These are phyloP conservation scores for Helianthus tuberosus DNA, from an alignment of 129 eudicot species.

Conservation along the genomic window DNA sequence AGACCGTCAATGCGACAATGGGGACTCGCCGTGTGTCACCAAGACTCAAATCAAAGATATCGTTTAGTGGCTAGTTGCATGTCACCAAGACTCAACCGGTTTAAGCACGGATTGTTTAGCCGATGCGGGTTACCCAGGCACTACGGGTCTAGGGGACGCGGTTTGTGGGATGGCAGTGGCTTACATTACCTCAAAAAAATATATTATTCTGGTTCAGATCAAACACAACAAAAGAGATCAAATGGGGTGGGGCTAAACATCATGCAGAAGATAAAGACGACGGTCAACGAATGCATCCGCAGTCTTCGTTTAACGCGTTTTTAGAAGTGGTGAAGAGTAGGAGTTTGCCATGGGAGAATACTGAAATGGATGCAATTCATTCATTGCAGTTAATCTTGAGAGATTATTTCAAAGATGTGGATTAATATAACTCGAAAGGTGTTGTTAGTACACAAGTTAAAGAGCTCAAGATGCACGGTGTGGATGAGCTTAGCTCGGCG, in stretches of 20 bases:
- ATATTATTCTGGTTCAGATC: slow-evolving; percentile 91
- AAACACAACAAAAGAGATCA: slow-evolving; percentile 75
- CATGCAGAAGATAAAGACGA: slow-evolving; percentile 86
- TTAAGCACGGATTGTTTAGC: slow-evolving; percentile 89
- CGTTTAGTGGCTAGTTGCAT: slow-evolving; percentile 64
- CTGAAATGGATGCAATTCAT: slow-evolving; percentile 95
- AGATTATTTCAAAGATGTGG: slow-evolving; percentile 61
- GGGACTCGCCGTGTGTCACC: slow-evolving; percentile 96
- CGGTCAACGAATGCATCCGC: slow-evolving; percentile 87
- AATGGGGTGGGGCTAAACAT: slow-evolving; percentile 98
- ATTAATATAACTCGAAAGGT: slow-evolving; percentile 51
- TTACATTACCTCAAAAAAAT: slow-evolving; percentile 63
- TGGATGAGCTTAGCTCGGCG: slow-evolving; percentile 79
- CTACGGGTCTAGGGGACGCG: slow-evolving; percentile 62
- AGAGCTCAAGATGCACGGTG: slow-evolving; percentile 52
- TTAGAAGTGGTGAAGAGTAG: slow-evolving; percentile 82
- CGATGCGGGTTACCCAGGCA: slow-evolving; percentile 87
- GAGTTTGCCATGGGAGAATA: slow-evolving; percentile 87
- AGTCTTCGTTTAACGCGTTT: slow-evolving; percentile 86
- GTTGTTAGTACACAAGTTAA: slow-evolving; percentile 44
- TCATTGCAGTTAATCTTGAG: slow-evolving; percentile 84
- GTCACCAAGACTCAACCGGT: slow-evolving; percentile 75
- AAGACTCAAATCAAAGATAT: slow-evolving; percentile 81
- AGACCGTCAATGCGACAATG: slow-evolving; percentile 62
- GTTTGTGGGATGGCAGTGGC: slow-evolving; percentile 97